Conservation (phyloP, 768 basidiomycete genomes). For the Atractiella rhizophila region DNA sequence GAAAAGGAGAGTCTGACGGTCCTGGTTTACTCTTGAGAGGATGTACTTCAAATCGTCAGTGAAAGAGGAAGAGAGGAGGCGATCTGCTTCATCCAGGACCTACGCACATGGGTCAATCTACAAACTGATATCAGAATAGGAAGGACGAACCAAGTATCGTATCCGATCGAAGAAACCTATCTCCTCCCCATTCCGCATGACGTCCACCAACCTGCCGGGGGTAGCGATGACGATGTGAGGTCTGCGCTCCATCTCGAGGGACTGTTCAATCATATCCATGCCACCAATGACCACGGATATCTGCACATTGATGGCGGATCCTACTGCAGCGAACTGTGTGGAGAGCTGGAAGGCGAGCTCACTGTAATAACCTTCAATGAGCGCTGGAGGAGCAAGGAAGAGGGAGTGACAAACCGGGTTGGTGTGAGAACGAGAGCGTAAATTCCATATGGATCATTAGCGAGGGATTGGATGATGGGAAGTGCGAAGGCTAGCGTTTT, state of each 20-base stretch:
- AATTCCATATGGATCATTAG: constrained; percentile 75
- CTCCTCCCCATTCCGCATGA: constrained; percentile 51
- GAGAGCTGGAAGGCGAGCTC: constrained; percentile 93
- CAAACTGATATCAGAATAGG: background rate
- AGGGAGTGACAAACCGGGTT: constrained; percentile 40
- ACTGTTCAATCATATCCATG: constrained; percentile 94
- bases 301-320: constrained; percentile 48
- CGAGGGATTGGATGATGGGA: constrained; percentile 71
- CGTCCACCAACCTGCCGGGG: constrained; percentile 80
- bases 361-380: constrained; percentile 24
- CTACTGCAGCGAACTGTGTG: constrained; percentile 82
- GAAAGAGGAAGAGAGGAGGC: constrained; percentile 69
- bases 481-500: constrained; percentile 95
- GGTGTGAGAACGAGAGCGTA: constrained; percentile 83
- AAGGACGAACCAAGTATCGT: constrained; percentile 30
- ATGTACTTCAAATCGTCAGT: constrained; percentile 55
- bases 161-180: constrained; percentile 74
- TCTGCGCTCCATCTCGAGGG: constrained; percentile 52
- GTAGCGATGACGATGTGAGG: constrained; percentile 91
- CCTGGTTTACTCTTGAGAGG: constrained; percentile 42
- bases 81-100: constrained; percentile 92
- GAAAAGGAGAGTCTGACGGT: constrained; percentile 88
- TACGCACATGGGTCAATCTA: constrained; percentile 18
- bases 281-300: constrained; percentile 85
- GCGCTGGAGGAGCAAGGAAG: background rate